Conservation (phyloP, 164 flowering plant genomes). For the Annona squamosa region DNA sequence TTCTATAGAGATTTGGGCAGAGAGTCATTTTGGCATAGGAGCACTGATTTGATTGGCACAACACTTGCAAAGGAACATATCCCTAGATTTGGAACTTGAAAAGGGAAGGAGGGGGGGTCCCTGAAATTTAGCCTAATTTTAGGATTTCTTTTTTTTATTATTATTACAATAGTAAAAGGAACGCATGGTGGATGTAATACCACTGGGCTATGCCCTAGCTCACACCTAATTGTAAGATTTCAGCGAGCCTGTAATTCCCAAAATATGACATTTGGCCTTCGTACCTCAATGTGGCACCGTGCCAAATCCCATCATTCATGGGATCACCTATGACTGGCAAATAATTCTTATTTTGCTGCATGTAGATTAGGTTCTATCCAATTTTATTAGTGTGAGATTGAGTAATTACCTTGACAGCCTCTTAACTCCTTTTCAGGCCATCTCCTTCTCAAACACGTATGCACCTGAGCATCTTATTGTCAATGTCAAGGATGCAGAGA, state of each 20-base stretch:
- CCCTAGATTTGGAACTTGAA: no score
- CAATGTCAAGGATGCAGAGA: conserved; percentile 88
- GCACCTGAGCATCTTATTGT: conserved; percentile 95
- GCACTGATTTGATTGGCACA: no score
- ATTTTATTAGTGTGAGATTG: not conserved
- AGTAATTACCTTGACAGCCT: not conserved
- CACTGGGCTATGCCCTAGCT: no score
- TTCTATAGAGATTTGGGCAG: no score
- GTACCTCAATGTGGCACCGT: not conserved
- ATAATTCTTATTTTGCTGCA: not conserved
- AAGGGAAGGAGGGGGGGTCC: no score
- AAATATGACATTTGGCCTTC: not conserved
- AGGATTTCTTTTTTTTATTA: no score
- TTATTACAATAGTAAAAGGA: no score
- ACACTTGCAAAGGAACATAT: no score
- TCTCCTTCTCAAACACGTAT: conserved; percentile 84
- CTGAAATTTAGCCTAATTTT: no score
- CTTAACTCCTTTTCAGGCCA: conserved; percentile 45
- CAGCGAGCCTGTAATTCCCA: not conserved
- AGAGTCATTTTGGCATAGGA: no score
- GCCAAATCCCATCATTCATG: not conserved
- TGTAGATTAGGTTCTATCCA: not conserved
- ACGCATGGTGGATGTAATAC: no score
- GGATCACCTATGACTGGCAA: not conserved
- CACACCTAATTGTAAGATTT: no score